Percentiles rank a stretch among this genome's conserved stretches.
These are phyloP conservation scores for Exophiala mesophila DNA, from an alignment of 2,329 filamentous ascomycete species.

Conservation along the genomic window DNA sequence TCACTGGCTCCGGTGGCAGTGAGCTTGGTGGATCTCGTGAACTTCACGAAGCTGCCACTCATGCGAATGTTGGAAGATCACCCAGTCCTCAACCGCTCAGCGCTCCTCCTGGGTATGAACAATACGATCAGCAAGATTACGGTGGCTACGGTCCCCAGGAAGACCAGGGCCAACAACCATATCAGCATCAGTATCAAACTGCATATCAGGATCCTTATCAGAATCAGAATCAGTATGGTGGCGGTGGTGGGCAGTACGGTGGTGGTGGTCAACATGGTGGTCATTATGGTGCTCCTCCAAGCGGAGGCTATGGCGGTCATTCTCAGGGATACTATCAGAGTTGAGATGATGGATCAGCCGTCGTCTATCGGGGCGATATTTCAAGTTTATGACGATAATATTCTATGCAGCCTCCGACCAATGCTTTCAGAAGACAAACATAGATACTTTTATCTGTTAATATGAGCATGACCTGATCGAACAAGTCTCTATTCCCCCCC, in stretches of 20 bases:
- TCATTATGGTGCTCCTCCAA: constrained; percentile 7
- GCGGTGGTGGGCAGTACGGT: neutral
- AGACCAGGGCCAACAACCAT: neutral
- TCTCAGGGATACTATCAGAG: constrained; percentile 7
- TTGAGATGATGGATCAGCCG: neutral
- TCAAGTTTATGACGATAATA: no score
- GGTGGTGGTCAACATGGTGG: constrained; percentile 16
- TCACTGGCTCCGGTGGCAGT: constrained; percentile 5
- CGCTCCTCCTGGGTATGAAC: constrained; percentile 20
- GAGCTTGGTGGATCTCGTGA: constrained; percentile 15
- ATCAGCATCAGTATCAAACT: neutral
- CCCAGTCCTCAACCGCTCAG: constrained; percentile 21
- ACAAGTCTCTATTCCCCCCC: no score
- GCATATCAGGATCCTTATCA: constrained; percentile 17
- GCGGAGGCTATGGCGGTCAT: constrained; percentile 18
- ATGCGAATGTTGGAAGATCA: constrained; percentile 9
- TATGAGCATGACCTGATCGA: no score
- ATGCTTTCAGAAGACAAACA: no score
- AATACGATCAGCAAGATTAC: constrained; percentile 10
- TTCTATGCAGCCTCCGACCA: no score
- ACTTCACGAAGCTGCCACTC: constrained; percentile 16
- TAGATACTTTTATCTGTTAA: no score
- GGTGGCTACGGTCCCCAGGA: constrained; percentile 1
- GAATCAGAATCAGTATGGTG: constrained; percentile 16
- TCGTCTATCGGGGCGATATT: no score